A percentile compares a stretch with the other conserved stretches of the same genome.
Evolutionary conservation across 2,329 filamentous ascomycete genomes (phyloP).

Genomic region (Phaeosphaeriaceae sp.): DNA sequence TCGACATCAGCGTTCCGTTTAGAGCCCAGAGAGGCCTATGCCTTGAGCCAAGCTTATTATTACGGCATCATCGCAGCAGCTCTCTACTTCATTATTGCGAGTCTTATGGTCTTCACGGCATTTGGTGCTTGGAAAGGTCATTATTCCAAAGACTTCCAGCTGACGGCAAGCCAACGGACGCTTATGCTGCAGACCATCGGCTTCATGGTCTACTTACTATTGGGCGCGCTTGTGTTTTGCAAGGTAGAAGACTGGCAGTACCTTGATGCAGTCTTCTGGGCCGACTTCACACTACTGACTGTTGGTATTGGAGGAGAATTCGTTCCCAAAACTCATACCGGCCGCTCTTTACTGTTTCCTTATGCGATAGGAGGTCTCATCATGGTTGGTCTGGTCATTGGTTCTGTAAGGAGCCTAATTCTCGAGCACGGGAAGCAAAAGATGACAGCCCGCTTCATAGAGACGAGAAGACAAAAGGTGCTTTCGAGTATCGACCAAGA

Average conservation of each 20-base stretch:
- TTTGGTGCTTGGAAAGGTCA: slow-evolving; percentile 63
- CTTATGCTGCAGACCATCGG: slow-evolving; percentile 62
- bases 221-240: slow-evolving; percentile 57
- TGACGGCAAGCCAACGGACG: slow-evolving; percentile 65
- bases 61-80: slow-evolving; percentile 66
- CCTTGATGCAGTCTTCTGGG: slow-evolving; percentile 64
- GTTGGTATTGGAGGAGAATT: slow-evolving; percentile 63
- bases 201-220: slow-evolving; percentile 58
- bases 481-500: slow-evolving; percentile 50
- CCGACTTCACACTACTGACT: slow-evolving; percentile 64
- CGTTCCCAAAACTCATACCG: slow-evolving; percentile 58
- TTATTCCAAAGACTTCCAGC: slow-evolving; percentile 64
- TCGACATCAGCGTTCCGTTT: slow-evolving; percentile 55
- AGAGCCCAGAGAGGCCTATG: slow-evolving; percentile 52
- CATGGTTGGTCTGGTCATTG: slow-evolving; percentile 63
- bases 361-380: slow-evolving; percentile 64
- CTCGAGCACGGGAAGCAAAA: slow-evolving; percentile 61
- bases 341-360: slow-evolving; percentile 61
- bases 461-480: slow-evolving; percentile 56
- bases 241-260: slow-evolving; percentile 62
- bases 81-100: slow-evolving; percentile 64
- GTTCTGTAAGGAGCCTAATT: slow-evolving; percentile 59
- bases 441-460: slow-evolving; percentile 58
- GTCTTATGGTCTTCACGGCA: slow-evolving; percentile 63
- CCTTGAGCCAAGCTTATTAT: slow-evolving; percentile 66